Percentiles rank a stretch among this genome's conserved stretches.
Evolutionary conservation across 2,329 filamentous ascomycete species (phyloP).

Genomic region (Aspergillus sp.): DNA sequence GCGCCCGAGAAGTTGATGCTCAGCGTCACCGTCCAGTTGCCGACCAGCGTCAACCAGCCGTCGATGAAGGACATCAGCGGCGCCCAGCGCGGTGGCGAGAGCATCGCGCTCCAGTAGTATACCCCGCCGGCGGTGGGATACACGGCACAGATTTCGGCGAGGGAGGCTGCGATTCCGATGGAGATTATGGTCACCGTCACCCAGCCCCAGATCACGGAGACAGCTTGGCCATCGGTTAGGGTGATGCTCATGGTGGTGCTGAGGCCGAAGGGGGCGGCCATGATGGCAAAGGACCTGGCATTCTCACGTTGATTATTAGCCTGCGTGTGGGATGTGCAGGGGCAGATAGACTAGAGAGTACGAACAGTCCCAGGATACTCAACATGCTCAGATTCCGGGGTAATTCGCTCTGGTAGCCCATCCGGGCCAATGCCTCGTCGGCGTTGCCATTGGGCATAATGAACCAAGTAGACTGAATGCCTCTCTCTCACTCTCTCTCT

Average conservation of each 20-base stretch:
- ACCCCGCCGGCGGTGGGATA: conserved; percentile 62
- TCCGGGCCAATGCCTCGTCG: conserved; percentile 53
- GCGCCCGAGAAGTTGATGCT: conserved; percentile 66
- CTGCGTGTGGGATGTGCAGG: neutral
- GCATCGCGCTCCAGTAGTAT: conserved; percentile 65
- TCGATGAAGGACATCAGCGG: conserved; percentile 62
- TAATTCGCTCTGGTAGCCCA: conserved; percentile 62
- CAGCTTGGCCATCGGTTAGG: conserved; percentile 58
- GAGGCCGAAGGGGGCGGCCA: conserved; percentile 62
- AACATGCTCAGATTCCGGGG: conserved; percentile 61
- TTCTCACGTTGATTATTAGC: neutral
- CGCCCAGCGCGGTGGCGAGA: conserved; percentile 56
- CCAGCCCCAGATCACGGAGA: conserved; percentile 65
- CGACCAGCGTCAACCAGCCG: conserved; percentile 63
- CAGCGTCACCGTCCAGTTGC: conserved; percentile 62
- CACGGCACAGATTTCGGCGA: conserved; percentile 62
- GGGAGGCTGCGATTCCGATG: conserved; percentile 54
- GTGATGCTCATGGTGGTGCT: conserved; percentile 62
- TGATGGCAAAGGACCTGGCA: conserved; percentile 57
- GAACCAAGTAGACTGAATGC: too few species aligned
- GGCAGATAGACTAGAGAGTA: conserved; percentile 1
- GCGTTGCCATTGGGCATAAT: conserved; percentile 26
- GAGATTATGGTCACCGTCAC: conserved; percentile 57
- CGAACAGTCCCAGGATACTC: conserved; percentile 56
- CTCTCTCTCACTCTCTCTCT: too few species aligned